Conservation (phyloP, 1,284 basidiomycete genomes). For the Irpex rosettiformis region DNA sequence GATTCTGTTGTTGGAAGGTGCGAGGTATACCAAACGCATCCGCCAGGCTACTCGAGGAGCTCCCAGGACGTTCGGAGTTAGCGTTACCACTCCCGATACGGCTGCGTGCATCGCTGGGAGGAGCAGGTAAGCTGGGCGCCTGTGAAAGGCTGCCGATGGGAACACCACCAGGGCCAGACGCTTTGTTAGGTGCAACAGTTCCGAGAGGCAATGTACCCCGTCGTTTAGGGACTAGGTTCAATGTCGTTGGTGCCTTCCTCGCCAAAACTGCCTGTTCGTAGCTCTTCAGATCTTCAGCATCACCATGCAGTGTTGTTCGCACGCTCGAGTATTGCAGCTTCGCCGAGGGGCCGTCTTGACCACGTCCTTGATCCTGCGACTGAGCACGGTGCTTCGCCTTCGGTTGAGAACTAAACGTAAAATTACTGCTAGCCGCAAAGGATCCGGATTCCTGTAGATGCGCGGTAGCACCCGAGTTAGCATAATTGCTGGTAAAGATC, state of each 20-base stretch:
- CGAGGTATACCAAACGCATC: slow-evolving; percentile 30
- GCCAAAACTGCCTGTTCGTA: slow-evolving; percentile 76
- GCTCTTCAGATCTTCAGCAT: slow-evolving; percentile 57
- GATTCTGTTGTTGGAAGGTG: slow-evolving; percentile 2
- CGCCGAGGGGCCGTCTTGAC: slow-evolving; percentile 19
- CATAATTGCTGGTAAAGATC: slow-evolving; percentile 12
- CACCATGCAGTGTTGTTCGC: slow-evolving; percentile 37
- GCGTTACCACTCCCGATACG: slow-evolving; percentile 17
- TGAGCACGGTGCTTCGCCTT: slow-evolving; percentile 1
- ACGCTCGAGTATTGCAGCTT: slow-evolving; percentile 19
- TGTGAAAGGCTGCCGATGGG: slow-evolving; percentile 8
- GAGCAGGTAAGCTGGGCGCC: slow-evolving; percentile 5
- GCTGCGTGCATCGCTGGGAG: slow-evolving; percentile 17
- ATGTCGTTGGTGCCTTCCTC: slow-evolving; percentile 52
- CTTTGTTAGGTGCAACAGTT: background rate
- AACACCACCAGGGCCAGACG: background rate
- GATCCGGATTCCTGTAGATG: slow-evolving; percentile 12
- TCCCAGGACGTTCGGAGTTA: slow-evolving; percentile 28
- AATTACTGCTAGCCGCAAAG: slow-evolving; percentile 9
- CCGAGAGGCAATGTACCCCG: slow-evolving; percentile 25
- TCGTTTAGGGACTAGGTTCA: slow-evolving; percentile 40
- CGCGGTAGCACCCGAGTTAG: background rate
- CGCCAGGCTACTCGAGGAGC: slow-evolving; percentile 33
- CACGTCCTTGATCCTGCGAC: slow-evolving; percentile 9
- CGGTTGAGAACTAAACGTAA: slow-evolving; percentile 9